Evolutionary conservation across 768 basidiomycete species (phyloP), one percentile per base, ranked within the genome.

Genomic region (Leucocoprinus leucothites): DNA sequence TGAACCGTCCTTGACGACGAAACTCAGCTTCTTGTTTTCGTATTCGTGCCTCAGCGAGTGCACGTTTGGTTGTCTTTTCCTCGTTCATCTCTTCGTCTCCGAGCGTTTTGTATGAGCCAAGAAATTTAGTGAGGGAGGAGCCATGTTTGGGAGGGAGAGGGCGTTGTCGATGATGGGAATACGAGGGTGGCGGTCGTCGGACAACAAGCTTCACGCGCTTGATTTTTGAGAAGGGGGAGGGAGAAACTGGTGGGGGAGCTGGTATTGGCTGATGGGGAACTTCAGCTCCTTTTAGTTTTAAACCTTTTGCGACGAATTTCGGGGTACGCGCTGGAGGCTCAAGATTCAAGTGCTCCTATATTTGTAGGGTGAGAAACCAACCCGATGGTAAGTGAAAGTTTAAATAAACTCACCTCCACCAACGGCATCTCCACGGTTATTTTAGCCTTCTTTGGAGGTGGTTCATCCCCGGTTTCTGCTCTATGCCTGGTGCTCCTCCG

Each of bases 171-270:
- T 88, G 92, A 66, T 86, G 80, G 11, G 91, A 82, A 41, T 84
- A 72, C 1, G 71, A 64, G 2, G 82, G 82, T 1, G 79, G 77
- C 6, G 89, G 89, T 11, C 73, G 73, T 36, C 86, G 80, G 13
- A 92, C 86, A 45, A 89, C 78, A 54, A 88, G 74, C 61, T 78
- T 82, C 46, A 91, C 75, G 50, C 89, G 82, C 64, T 80, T 84
- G 55, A 90, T 76, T 26, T 71, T 70, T 56, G 60, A 68, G 18
- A 64, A 60, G 5, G 60, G 52, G 18, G 54, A 26, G 9, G 57
- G 48, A 24, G 18, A n/a, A 18, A 50, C 34, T 43, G n/a, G 36
- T 43, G 38, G 19, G 8, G 16, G 16, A 21, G 21, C 25, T 41
- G 44, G 57, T 56, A 9, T 53, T 31, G 31, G 11, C 11, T 31